Evolutionary conservation across 768 basidiomycete species (phyloP), one percentile per base, ranked within the genome.

Genomic region (Hemileccinum impolitum): DNA sequence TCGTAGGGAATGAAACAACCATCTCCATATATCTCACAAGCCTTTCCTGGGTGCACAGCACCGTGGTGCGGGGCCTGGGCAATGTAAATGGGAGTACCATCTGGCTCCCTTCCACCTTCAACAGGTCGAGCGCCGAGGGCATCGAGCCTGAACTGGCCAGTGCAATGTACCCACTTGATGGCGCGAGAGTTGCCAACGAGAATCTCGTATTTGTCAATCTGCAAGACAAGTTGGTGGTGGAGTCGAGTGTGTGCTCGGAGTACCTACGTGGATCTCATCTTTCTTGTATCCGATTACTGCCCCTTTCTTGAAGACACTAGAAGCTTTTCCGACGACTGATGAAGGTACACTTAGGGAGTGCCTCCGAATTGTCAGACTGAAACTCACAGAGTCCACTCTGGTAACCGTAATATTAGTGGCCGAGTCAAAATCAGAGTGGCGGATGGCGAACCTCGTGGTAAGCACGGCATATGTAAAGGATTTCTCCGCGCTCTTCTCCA

Each of bases 321-420:
- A 81, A 2, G 84, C 85, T 59, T 85, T 87, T 15, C 87, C 87
- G 47, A 86, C 56, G 59, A 84, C 86, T 87, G 50, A 11, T 39
- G 48, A 32, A 47, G 25, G 37, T 18, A 34, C 31, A 35, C 13
- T 57, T 41, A 50, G 49, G 30, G 19, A 23, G 34, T 14, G 30
- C 47, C 39, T 17, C 30, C 6, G 14, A 28, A 32, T 17, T 3
- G 13, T 1, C 45, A 19, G 37, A 35, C 14, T 13, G 8, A 38
- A 41, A 59, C 72, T 61, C 55, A 87, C 85, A 70, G 47, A 82
- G 48, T 55, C 81, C 74, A 40, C 80, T 75, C 80, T 84, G 48
- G 19, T 40, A 48, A 52, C 39, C 21, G n/a, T 40, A 40, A 48
- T n/a, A 40, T 59, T 41, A 54, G 55, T 10, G 19, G 13, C 13